Conservation (phyloP, 225 moss, liverwort and hornwort genomes). For the Takakia lepidozioides region DNA sequence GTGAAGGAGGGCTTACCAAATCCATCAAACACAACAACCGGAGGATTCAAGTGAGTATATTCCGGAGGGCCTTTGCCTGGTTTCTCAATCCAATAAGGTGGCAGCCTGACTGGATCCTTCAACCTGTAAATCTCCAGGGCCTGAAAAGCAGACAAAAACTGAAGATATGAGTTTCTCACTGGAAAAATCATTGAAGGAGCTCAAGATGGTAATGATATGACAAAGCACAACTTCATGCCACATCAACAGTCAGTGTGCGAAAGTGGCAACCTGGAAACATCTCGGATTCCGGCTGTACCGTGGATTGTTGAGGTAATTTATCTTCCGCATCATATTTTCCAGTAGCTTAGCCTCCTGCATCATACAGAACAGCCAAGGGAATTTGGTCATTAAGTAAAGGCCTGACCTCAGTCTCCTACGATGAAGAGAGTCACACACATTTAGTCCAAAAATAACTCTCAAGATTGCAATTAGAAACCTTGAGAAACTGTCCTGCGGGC, state of each 20-base stretch:
- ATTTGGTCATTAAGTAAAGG: too few species aligned
- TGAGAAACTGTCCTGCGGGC: slow-evolving; percentile 14
- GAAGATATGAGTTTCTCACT: too few species aligned
- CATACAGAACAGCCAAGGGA: too few species aligned
- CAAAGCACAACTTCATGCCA: too few species aligned
- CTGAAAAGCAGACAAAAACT: too few species aligned
- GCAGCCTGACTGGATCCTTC: slow-evolving; percentile 12
- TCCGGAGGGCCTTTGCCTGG: slow-evolving; percentile 7
- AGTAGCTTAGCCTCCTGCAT: slow-evolving; percentile 31
- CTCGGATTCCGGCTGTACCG: slow-evolving; percentile 18
- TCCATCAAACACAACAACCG: slow-evolving; percentile 67
- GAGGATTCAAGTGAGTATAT: slow-evolving; percentile 58
- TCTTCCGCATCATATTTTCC: slow-evolving; percentile 34
- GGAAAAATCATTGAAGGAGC: too few species aligned
- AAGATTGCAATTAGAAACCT: slow-evolving; percentile 14
- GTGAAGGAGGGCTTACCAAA: slow-evolving; percentile 64
- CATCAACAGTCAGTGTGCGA: not conserved
- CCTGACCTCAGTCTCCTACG: too few species aligned
- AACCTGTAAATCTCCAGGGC: slow-evolving; percentile 56
- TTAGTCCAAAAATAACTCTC: too few species aligned
- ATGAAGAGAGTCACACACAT: too few species aligned
- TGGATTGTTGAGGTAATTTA: slow-evolving; percentile 44
- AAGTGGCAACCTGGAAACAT: slow-evolving; percentile 14
- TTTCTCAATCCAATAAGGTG: slow-evolving; percentile 9
- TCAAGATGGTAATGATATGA: too few species aligned